These are phyloP conservation scores for Betula pendula DNA, from an alignment of 306 rosid genomes.

Conservation along the genomic window DNA sequence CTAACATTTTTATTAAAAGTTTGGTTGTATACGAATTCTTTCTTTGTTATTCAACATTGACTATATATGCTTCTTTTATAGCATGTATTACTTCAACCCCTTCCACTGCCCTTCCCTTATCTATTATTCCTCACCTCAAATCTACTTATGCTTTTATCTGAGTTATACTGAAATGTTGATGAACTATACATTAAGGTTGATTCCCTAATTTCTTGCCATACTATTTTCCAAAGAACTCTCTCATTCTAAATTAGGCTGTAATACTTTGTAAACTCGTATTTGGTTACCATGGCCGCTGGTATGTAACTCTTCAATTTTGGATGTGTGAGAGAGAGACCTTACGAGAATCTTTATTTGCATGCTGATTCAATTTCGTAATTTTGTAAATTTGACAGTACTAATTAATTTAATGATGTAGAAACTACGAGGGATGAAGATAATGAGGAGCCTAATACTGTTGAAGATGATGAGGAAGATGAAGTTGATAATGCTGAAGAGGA, in stretches of 20 bases:
- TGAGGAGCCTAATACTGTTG: conserved; percentile 47
- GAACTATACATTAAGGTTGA: no score
- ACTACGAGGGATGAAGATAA: conserved; percentile 41
- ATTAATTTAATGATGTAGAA: conserved; percentile 13
- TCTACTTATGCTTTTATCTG: no score
- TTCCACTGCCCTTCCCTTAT: no score
- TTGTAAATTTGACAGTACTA: conserved; percentile 7
- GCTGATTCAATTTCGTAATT: conserved; percentile 1
- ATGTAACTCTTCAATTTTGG: background rate
- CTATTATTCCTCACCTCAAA: no score
- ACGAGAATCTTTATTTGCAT: background rate
- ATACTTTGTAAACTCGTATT: background rate
- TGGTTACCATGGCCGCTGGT: background rate
- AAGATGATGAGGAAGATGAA: conserved; percentile 62
- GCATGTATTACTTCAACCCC: no score
- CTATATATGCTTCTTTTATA: no score
- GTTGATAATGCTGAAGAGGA: conserved; percentile 62
- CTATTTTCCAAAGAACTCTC: no score
- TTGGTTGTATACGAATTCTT: background rate
- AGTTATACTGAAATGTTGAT: no score
- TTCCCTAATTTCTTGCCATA: no score
- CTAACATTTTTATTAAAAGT: background rate
- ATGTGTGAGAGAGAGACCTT: background rate
- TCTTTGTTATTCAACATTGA: no score
- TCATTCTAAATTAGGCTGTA: background rate